phyloP scores from a whole-genome alignment of 2,329 filamentous ascomycete genomes.

The Colletotrichum australisinense region DNA sequence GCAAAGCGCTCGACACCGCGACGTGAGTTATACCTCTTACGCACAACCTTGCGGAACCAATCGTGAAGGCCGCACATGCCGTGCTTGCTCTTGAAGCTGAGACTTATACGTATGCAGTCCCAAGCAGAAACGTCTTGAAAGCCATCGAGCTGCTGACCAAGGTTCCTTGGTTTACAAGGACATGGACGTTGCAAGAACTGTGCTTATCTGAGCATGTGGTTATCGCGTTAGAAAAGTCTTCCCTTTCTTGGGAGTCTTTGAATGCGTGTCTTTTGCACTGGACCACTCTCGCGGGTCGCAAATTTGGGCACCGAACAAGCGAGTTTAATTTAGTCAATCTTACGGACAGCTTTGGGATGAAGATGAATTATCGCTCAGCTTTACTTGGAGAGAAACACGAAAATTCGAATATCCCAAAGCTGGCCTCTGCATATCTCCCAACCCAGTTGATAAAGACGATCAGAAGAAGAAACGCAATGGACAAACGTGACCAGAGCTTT shows the following conservation, averaged over 20 bases:
- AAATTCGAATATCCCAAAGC: not conserved
- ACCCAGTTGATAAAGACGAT: not conserved
- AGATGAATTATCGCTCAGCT: too few species aligned
- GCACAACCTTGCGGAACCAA: not conserved
- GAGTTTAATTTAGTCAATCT: not conserved
- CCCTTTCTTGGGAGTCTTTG: not conserved
- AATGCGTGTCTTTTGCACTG: not conserved
- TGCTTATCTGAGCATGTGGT: not conserved
- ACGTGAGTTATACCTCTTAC: not conserved
- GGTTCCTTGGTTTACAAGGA: not conserved
- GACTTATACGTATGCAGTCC: not conserved
- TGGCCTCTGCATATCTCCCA: not conserved
- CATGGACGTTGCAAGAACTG: not conserved
- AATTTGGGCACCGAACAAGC: not conserved
- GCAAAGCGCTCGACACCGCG: not conserved
- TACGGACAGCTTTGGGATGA: not conserved
- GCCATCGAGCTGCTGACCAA: not conserved
- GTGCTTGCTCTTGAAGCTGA: not conserved
- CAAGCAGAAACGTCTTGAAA: not conserved
- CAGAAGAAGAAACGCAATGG: not conserved
- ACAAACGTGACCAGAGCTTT: not conserved
- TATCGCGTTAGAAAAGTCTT: not conserved
- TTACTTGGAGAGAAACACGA: not conserved
- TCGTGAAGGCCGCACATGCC: not conserved
- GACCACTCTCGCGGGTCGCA: not conserved